A percentile compares a stretch with the other conserved stretches of the same genome.
phyloP scores from a whole-genome alignment of 352 stramenopile genomes.

The Phytopythium vexans region DNA sequence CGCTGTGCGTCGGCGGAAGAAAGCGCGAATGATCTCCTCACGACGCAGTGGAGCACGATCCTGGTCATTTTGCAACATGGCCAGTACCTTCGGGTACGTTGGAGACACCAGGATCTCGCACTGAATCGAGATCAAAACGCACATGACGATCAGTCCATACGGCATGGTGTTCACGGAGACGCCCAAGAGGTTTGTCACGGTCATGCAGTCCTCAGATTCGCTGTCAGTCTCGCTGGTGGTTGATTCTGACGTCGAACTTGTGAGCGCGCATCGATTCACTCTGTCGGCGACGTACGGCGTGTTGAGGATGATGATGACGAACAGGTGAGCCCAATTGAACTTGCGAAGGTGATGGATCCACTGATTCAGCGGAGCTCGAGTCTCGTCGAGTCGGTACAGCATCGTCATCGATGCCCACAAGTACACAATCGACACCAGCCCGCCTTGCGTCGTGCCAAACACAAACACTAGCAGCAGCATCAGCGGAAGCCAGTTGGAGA shows the following conservation, averaged over 20 bases:
- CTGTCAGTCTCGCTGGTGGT: slow-evolving; percentile 13
- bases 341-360: slow-evolving; percentile 78
- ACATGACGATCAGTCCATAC: slow-evolving; percentile 72
- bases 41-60: slow-evolving; percentile 41
- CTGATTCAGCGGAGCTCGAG: slow-evolving; percentile 40
- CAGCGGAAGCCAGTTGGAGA: slow-evolving; percentile 64
- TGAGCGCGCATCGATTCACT: slow-evolving; percentile 47
- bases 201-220: slow-evolving; percentile 49
- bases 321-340: slow-evolving; percentile 83
- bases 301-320: slow-evolving; percentile 73
- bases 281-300: slow-evolving; percentile 53
- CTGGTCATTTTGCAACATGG: slow-evolving; percentile 47
- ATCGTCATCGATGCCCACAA: slow-evolving; percentile 67
- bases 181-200: slow-evolving; percentile 63
- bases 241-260: not conserved
- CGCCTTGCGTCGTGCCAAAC: slow-evolving; percentile 63
- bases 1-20: slow-evolving; percentile 61
- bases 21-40: slow-evolving; percentile 60
- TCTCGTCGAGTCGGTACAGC: slow-evolving; percentile 75
- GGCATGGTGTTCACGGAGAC: slow-evolving; percentile 50
- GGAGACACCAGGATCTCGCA: slow-evolving; percentile 65
- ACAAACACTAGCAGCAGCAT: slow-evolving; percentile 73
- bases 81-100: slow-evolving; percentile 56
- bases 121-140: slow-evolving; percentile 82
- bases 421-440: slow-evolving; percentile 72